Evolutionary conservation across 257 asterid species (phyloP).

Genomic region (Plantago ovata): DNA sequence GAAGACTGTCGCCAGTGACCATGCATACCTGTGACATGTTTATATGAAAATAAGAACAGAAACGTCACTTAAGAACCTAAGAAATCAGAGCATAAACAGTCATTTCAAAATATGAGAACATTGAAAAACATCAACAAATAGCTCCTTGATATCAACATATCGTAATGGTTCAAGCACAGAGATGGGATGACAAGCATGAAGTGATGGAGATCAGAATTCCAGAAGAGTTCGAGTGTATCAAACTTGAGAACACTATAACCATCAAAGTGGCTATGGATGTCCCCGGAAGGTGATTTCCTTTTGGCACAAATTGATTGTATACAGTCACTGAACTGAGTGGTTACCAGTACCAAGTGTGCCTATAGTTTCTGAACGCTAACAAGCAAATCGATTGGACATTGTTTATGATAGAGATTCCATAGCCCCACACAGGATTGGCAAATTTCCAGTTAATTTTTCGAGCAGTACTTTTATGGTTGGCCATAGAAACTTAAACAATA

Average conservation of each 20-base stretch:
- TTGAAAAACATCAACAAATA: neutral
- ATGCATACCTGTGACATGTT: constrained; percentile 60
- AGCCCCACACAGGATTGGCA: too few species aligned
- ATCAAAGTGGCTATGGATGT: neutral
- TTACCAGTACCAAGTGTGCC: neutral
- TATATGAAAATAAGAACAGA: constrained; percentile 14
- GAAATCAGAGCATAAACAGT: too few species aligned
- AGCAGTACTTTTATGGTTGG: neutral
- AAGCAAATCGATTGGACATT: neutral
- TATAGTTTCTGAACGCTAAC: neutral
- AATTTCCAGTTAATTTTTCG: neutral
- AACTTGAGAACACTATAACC: neutral
- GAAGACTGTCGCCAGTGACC: constrained; percentile 96
- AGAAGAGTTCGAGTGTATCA: neutral
- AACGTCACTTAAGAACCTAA: neutral
- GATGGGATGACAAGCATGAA: neutral
- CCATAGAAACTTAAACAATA: neutral
- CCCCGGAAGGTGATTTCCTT: neutral
- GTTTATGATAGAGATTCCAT: too few species aligned
- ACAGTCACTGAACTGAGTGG: neutral
- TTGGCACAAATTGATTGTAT: too few species aligned
- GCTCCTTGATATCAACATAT: neutral
- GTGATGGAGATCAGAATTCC: neutral
- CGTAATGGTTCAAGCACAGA: neutral
- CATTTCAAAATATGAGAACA: neutral